These are phyloP conservation scores for Inosperma sp. DNA, from an alignment of 768 basidiomycete species.

Conservation along the genomic window DNA sequence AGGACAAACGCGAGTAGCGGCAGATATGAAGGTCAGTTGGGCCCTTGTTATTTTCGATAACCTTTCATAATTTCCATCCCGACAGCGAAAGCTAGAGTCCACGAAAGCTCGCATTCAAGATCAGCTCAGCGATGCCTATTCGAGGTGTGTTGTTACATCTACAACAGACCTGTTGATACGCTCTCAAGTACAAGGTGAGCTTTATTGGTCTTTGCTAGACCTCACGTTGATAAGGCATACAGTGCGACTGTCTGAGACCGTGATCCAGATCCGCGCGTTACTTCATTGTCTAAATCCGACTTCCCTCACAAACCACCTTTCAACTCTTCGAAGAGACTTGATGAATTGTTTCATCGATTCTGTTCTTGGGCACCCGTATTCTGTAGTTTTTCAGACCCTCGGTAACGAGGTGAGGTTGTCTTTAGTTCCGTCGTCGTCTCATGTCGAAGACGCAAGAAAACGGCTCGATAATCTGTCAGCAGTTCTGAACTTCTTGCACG, in stretches of 20 bases:
- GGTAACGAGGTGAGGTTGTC: constrained; percentile 45
- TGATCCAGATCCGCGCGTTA: constrained; percentile 49
- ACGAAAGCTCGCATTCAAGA: constrained; percentile 61
- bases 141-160: constrained; percentile 51
- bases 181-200: constrained; percentile 44
- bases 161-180: constrained; percentile 47
- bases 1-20: constrained; percentile 44
- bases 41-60: constrained; percentile 3
- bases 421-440: constrained; percentile 42
- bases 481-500: constrained; percentile 59
- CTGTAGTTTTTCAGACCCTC: constrained; percentile 35
- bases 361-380: constrained; percentile 50
- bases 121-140: constrained; percentile 64
- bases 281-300: constrained; percentile 54
- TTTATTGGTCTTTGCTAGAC: background rate
- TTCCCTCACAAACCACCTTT: constrained; percentile 52
- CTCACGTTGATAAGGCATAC: constrained; percentile 2
- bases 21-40: constrained; percentile 54
- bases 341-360: constrained; percentile 54
- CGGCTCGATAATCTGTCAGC: constrained; percentile 54
- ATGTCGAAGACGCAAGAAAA: constrained; percentile 31
- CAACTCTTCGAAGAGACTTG: constrained; percentile 63
- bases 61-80: background rate
- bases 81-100: constrained; percentile 52
- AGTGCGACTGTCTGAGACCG: constrained; percentile 56